A percentile compares a stretch with the other conserved stretches of the same genome.
These are phyloP conservation scores for Tricholoma sp. DNA, from an alignment of 768 basidiomycete genomes.

Conservation along the genomic window DNA sequence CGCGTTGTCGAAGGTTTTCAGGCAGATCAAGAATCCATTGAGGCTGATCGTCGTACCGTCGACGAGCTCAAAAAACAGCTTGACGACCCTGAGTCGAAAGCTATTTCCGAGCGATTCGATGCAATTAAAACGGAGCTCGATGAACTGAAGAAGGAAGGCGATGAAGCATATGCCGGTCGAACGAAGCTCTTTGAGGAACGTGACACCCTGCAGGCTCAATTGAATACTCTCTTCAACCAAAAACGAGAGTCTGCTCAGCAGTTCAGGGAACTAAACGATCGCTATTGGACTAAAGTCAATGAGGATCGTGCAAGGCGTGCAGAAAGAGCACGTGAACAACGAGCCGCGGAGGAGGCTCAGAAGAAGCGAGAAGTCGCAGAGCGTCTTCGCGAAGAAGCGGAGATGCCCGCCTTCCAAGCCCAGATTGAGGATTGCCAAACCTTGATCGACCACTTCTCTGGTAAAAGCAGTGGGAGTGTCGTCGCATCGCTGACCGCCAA, in stretches of 20 bases:
- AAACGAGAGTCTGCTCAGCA: conserved; percentile 70
- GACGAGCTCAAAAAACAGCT: conserved; percentile 80
- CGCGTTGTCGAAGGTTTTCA: conserved; percentile 79
- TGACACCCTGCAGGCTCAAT: conserved; percentile 59
- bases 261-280: conserved; percentile 82
- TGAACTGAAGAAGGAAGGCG: conserved; percentile 77
- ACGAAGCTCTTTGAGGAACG: conserved; percentile 86
- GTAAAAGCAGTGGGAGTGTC: conserved; percentile 47
- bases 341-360: conserved; percentile 68
- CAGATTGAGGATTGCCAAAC: conserved; percentile 97
- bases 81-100: conserved; percentile 88
- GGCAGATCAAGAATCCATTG: conserved; percentile 73
- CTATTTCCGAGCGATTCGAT: conserved; percentile 75
- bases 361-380: conserved; percentile 78
- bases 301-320: conserved; percentile 85
- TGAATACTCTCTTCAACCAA: conserved; percentile 66
- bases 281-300: conserved; percentile 76
- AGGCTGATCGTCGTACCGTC: conserved; percentile 65
- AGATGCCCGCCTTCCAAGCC: conserved; percentile 81
- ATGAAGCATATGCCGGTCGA: conserved; percentile 78
- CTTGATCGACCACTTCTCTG: conserved; percentile 79
- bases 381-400: conserved; percentile 86
- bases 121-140: conserved; percentile 82
- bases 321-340: conserved; percentile 71
- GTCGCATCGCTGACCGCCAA: conserved; percentile 33